These are phyloP conservation scores for Sextonia rubra DNA, from an alignment of 164 flowering plant species.

Conservation along the genomic window DNA sequence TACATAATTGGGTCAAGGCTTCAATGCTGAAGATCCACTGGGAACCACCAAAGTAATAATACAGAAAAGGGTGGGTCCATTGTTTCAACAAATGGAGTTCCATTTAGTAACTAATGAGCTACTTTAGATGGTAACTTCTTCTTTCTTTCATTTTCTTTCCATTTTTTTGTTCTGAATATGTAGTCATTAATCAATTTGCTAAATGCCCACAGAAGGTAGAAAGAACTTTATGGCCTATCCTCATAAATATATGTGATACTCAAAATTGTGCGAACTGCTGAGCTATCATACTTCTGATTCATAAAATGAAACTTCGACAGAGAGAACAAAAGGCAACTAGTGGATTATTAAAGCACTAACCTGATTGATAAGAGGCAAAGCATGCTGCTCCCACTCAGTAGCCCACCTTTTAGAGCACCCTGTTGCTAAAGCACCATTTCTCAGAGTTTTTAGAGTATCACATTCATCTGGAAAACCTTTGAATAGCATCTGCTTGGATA, in stretches of 20 bases:
- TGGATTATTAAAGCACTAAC: constrained; percentile 28
- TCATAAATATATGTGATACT: too few species aligned
- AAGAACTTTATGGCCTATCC: too few species aligned
- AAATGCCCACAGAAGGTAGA: too few species aligned
- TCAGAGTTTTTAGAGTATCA: constrained; percentile 41
- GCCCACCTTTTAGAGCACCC: constrained; percentile 70
- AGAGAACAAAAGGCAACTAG: background rate
- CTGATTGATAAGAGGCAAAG: constrained; percentile 70
- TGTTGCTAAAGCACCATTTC: constrained; percentile 48
- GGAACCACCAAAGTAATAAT: too few species aligned
- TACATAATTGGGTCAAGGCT: too few species aligned
- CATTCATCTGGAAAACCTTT: constrained; percentile 84
- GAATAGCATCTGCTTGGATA: constrained; percentile 64
- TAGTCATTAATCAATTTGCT: background rate
- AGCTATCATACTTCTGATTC: too few species aligned
- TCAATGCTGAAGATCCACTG: too few species aligned
- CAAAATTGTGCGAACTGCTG: too few species aligned
- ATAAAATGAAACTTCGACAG: too few species aligned
- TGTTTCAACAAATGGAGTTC: background rate
- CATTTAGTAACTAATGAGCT: background rate
- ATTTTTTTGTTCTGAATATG: too few species aligned
- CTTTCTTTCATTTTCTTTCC: too few species aligned
- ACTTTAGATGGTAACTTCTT: background rate
- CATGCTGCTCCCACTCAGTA: constrained; percentile 85
- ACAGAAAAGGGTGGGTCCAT: background rate